Conservation (phyloP, 768 basidiomycete species). For the Rhizopogon rudus region DNA sequence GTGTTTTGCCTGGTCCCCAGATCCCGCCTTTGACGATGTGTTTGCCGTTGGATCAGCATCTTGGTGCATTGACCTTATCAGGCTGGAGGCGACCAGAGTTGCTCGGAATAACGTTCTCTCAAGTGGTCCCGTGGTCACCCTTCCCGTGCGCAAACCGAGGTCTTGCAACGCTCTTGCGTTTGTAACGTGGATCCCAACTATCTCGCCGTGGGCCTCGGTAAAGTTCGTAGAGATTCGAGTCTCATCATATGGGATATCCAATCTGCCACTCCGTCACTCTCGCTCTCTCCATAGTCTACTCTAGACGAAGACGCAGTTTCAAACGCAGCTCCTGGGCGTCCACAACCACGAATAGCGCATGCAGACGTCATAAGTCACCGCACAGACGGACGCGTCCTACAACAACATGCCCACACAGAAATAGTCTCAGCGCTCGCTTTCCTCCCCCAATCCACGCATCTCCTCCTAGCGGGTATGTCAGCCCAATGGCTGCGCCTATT, state of each 20-base stretch:
- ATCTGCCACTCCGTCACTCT: constrained; percentile 30
- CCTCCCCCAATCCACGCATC: constrained; percentile 58
- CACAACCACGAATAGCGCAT: too few relatives aligned
- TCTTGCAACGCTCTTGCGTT: constrained; percentile 68
- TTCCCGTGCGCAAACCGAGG: constrained; percentile 61
- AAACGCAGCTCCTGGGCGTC: constrained; percentile 7
- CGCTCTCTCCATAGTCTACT: constrained; percentile 18
- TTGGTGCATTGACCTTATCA: constrained; percentile 70
- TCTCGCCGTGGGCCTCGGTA: constrained; percentile 76
- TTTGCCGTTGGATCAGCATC: constrained; percentile 70
- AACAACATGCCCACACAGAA: constrained; percentile 69
- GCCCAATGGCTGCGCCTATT: constrained; percentile 72
- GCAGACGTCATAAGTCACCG: too few relatives aligned
- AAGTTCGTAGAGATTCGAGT: constrained; percentile 69
- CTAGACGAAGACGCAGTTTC: neutral
- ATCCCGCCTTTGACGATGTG: constrained; percentile 56
- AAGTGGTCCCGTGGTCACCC: constrained; percentile 52
- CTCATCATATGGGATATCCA: constrained; percentile 73
- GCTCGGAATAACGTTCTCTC: constrained; percentile 50
- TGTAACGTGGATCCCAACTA: constrained; percentile 63
- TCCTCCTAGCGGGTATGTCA: constrained; percentile 73
- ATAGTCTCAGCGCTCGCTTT: constrained; percentile 70
- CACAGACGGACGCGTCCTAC: constrained; percentile 51
- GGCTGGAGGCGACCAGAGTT: constrained; percentile 59
- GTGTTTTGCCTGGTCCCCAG: constrained; percentile 62